phyloP scores from a whole-genome alignment of 768 basidiomycete species.

The Mycena belliarum region DNA sequence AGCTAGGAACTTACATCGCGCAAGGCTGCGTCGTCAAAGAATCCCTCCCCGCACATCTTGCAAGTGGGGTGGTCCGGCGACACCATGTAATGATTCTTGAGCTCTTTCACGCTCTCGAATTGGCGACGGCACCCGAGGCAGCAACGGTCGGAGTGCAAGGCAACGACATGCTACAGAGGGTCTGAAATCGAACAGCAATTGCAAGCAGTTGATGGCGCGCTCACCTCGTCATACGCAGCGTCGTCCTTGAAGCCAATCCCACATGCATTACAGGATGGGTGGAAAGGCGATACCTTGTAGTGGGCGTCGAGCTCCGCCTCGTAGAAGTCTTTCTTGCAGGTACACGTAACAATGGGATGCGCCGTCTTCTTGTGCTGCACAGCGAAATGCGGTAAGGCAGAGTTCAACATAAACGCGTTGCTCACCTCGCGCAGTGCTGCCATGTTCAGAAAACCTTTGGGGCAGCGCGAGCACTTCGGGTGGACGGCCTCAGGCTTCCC shows the following conservation, averaged over 20 bases:
- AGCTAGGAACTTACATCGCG: neutral
- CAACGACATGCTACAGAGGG: slow-evolving; percentile 37
- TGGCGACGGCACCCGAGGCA: slow-evolving; percentile 40
- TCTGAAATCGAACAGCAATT: neutral
- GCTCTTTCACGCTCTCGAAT: slow-evolving; percentile 37
- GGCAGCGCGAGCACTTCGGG: slow-evolving; percentile 48
- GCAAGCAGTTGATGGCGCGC: slow-evolving; percentile 2
- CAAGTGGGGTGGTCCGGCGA: slow-evolving; percentile 50
- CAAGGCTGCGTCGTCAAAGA: slow-evolving; percentile 32
- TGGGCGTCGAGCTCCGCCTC: slow-evolving; percentile 41
- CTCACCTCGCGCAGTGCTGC: slow-evolving; percentile 35
- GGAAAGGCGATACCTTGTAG: slow-evolving; percentile 38
- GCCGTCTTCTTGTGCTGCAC: neutral
- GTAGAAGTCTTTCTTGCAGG: slow-evolving; percentile 20
- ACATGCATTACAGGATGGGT: slow-evolving; percentile 39
- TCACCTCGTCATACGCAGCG: slow-evolving; percentile 30
- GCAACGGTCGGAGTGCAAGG: slow-evolving; percentile 35
- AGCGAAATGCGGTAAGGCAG: neutral
- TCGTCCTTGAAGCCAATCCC: slow-evolving; percentile 35
- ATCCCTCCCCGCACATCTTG: slow-evolving; percentile 41
- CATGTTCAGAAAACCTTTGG: slow-evolving; percentile 42
- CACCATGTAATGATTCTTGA: slow-evolving; percentile 41
- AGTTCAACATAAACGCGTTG: neutral
- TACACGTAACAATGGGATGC: neutral
- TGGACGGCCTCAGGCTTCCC: slow-evolving; percentile 38